Conservation (phyloP, 129 eudicot genomes). For the Centella asiatica region DNA sequence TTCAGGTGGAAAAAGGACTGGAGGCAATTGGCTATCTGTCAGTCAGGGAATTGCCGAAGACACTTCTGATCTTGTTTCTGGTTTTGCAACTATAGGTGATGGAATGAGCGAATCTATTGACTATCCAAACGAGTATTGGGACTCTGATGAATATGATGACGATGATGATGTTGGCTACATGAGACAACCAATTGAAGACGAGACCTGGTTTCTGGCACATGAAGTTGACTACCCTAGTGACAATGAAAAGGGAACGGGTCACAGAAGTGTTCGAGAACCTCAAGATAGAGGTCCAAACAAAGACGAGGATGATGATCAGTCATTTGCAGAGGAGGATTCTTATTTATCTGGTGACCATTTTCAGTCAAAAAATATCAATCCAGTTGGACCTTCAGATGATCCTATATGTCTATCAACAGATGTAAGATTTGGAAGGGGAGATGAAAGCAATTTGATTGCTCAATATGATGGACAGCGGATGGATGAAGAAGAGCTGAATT, state of each 20-base stretch:
- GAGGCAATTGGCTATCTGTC: constrained; percentile 96
- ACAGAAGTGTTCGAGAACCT: constrained; percentile 50
- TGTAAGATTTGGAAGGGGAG: constrained; percentile 39
- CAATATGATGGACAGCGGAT: constrained; percentile 77
- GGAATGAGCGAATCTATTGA: constrained; percentile 87
- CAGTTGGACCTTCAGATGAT: constrained; percentile 43
- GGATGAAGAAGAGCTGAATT: constrained; percentile 71
- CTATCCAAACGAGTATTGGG: constrained; percentile 94
- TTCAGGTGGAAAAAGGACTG: constrained; percentile 67
- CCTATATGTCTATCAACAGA: constrained; percentile 42
- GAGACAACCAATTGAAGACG: constrained; percentile 99
- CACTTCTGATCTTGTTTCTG: constrained; percentile 87
- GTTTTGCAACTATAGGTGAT: constrained; percentile 95
- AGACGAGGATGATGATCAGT: constrained; percentile 83
- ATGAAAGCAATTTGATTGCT: constrained; percentile 34
- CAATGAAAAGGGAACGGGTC: constrained; percentile 79
- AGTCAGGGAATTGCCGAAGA: constrained; percentile 94
- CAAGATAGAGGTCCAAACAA: constrained; percentile 62
- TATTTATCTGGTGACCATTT: constrained; percentile 66
- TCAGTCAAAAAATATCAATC: constrained; percentile 49
- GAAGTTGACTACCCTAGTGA: constrained; percentile 98
- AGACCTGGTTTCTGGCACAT: constrained; percentile 97
- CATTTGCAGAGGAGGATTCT: constrained; percentile 88
- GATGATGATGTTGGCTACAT: constrained; percentile 96
- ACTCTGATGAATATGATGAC: constrained; percentile 95